Conservation (phyloP, 164 flowering plant species). For the Berberis thunbergii region DNA sequence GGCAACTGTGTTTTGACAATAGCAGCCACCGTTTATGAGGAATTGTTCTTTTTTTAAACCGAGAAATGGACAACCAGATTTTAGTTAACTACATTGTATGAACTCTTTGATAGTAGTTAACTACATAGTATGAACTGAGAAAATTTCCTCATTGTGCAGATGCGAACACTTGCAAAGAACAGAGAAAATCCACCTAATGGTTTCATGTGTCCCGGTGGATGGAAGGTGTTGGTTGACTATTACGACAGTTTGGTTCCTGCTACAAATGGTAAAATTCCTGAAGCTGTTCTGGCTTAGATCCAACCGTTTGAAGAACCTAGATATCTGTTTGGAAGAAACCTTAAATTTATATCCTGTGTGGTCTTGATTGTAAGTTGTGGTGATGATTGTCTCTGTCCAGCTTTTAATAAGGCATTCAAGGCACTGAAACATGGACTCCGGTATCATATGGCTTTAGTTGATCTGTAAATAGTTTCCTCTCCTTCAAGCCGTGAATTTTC, state of each 20-base stretch:
- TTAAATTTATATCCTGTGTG: conserved; percentile 17
- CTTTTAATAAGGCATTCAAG: conserved; percentile 17
- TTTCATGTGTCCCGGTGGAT: conserved; percentile 96
- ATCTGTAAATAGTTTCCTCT: conserved; percentile 9
- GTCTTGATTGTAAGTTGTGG: conserved; percentile 3
- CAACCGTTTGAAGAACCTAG: conserved; percentile 2
- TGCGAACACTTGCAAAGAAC: conserved; percentile 85
- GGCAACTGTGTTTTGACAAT: too few relatives aligned
- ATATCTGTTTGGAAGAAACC: conserved; percentile 22
- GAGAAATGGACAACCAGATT: background rate
- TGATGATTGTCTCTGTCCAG: conserved; percentile 10
- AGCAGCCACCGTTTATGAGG: too few relatives aligned
- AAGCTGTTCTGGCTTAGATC: conserved; percentile 45
- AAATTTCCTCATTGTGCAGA: conserved; percentile 31
- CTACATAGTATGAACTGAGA: background rate
- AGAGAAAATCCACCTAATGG: conserved; percentile 87
- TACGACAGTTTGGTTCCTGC: conserved; percentile 56
- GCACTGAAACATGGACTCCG: conserved; percentile 15
- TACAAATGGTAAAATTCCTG: conserved; percentile 42
- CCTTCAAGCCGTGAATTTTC: conserved; percentile 1
- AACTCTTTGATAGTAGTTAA: background rate
- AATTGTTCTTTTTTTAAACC: too few relatives aligned
- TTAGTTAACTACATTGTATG: background rate
- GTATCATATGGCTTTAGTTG: conserved; percentile 6
- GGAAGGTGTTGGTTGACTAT: conserved; percentile 80